These are phyloP conservation scores for Amanita exitialis DNA, from an alignment of 768 basidiomycete genomes.

Conservation along the genomic window DNA sequence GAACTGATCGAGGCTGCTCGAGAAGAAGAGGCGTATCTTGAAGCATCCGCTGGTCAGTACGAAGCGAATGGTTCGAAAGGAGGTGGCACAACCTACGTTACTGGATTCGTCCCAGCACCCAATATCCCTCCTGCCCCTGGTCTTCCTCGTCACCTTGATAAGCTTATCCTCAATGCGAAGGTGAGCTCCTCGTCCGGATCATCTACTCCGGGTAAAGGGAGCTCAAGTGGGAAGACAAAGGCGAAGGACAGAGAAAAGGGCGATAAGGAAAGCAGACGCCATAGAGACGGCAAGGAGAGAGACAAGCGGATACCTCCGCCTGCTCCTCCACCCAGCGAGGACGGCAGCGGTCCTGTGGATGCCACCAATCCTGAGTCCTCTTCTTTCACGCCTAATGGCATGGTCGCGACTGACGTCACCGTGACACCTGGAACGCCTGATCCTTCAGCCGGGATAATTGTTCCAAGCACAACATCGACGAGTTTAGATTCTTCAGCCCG, in stretches of 20 bases:
- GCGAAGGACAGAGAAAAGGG: conserved; percentile 7
- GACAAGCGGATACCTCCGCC: conserved; percentile 14
- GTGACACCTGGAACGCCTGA: conserved; percentile 5
- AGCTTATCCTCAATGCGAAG: conserved; percentile 75
- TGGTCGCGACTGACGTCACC: conserved; percentile 4
- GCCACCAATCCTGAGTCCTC: neutral
- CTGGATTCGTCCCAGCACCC: conserved; percentile 49
- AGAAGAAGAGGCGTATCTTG: conserved; percentile 75
- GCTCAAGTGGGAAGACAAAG: conserved; percentile 16
- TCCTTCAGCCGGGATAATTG: neutral
- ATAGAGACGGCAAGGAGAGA: conserved; percentile 11
- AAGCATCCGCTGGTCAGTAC: conserved; percentile 29
- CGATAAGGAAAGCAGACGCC: conserved; percentile 6
- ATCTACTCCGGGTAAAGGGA: neutral
- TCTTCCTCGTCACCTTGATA: conserved; percentile 87
- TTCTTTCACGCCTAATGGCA: neutral
- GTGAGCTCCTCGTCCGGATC: conserved; percentile 18
- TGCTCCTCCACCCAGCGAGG: conserved; percentile 20
- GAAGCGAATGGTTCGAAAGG: conserved; percentile 12
- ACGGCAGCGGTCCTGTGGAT: conserved; percentile 11
- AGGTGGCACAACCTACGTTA: conserved; percentile 16
- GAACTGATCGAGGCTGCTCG: conserved; percentile 72
- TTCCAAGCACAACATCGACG: neutral
- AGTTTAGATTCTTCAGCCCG: conserved; percentile 7
- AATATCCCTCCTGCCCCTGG: conserved; percentile 82